phyloP scores from a whole-genome alignment of 805 yeast genomes.

The Metschnikowia matae region DNA sequence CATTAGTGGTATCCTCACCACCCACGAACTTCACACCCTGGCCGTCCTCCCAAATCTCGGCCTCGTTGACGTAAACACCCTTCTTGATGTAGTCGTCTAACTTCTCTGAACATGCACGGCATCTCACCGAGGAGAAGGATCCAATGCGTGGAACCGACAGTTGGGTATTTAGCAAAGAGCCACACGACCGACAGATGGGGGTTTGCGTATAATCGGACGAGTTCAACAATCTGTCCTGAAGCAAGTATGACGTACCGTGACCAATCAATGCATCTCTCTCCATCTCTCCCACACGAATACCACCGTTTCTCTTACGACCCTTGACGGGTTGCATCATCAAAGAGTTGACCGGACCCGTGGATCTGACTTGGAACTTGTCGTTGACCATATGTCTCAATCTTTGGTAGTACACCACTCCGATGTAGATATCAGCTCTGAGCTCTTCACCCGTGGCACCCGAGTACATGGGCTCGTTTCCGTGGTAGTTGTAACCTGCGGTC shows the following conservation, averaged over 20 bases:
- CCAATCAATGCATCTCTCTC: constrained; percentile 99
- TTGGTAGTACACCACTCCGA: constrained; percentile 97
- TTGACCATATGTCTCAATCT: constrained; percentile 99
- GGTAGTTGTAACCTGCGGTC: constrained; percentile 90
- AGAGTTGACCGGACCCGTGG: constrained; percentile 96
- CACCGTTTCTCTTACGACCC: constrained; percentile 98
- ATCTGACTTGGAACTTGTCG: constrained; percentile 98
- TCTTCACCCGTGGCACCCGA: constrained; percentile 99
- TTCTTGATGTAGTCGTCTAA: constrained; percentile 52
- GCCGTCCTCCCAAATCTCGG: constrained; percentile 95
- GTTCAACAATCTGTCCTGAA: constrained; percentile 92
- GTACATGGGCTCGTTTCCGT: constrained; percentile 98
- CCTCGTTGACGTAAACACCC: constrained; percentile 53
- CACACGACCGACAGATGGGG: constrained; percentile 86
- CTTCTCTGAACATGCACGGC: constrained; percentile 85
- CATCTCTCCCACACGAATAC: constrained; percentile 99
- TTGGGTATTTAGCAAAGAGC: constrained; percentile 86
- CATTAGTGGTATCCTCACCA: constrained; percentile 90
- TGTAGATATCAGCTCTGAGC: constrained; percentile 89
- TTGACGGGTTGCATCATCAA: constrained; percentile 99
- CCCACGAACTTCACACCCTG: constrained; percentile 89
- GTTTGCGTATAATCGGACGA: constrained; percentile 95
- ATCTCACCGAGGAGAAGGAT: constrained; percentile 67
- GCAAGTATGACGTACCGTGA: constrained; percentile 92
- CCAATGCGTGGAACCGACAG: constrained; percentile 90